Conservation (phyloP, 2,329 filamentous ascomycete genomes). For the Ploettnerulaceae sp. region DNA sequence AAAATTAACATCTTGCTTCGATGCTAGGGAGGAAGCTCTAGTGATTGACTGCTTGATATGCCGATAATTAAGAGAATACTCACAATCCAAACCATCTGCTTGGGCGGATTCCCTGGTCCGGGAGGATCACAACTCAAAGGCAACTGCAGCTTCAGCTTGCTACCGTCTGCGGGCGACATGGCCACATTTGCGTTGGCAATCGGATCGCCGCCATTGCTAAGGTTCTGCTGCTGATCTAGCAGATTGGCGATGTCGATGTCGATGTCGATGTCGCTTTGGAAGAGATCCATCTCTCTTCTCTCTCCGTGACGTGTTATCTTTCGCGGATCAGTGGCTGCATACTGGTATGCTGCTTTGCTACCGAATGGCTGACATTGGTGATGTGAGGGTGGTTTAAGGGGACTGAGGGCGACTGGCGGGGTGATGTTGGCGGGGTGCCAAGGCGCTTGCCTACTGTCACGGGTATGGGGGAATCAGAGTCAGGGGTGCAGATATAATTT, state of each 20-base stretch:
- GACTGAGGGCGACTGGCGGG: background rate
- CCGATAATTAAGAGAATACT: conserved; percentile 28
- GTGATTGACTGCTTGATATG: background rate
- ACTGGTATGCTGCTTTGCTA: background rate
- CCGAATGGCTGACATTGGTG: background rate
- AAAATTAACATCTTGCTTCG: background rate
- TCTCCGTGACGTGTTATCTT: background rate
- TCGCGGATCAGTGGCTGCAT: conserved; percentile 1
- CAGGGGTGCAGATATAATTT: too few species aligned
- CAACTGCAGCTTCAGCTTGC: conserved; percentile 51
- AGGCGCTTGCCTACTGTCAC: background rate
- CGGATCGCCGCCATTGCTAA: background rate
- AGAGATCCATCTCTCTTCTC: conserved; percentile 1
- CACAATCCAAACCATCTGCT: conserved; percentile 86
- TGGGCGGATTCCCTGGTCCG: conserved; percentile 60
- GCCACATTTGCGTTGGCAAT: conserved; percentile 4
- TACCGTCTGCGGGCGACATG: conserved; percentile 24
- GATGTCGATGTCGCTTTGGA: background rate
- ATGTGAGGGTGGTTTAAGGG: background rate
- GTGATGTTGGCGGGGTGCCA: background rate
- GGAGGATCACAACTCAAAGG: conserved; percentile 86
- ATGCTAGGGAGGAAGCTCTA: background rate
- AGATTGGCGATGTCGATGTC: background rate
- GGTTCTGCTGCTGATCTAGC: background rate
- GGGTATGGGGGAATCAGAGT: background rate